Evolutionary conservation across 768 basidiomycete genomes (phyloP).

Genomic region (Mycena indigotica): DNA sequence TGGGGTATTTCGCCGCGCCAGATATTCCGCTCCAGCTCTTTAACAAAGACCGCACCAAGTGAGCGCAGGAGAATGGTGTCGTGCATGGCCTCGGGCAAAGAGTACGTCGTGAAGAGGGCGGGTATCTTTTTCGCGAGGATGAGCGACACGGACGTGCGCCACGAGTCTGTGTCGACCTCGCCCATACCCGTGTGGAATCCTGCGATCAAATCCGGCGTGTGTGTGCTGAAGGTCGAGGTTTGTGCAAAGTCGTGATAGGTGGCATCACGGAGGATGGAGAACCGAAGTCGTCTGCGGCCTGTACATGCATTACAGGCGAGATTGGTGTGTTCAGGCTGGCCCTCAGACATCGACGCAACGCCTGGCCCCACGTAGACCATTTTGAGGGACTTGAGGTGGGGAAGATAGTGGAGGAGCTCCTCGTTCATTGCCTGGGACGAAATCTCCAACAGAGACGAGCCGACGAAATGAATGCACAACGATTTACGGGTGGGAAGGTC

Average conservation of each 20-base stretch:
- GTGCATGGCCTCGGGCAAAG: neutral
- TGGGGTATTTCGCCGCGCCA: conserved; percentile 11
- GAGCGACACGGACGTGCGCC: neutral
- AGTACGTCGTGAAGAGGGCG: neutral
- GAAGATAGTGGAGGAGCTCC: conserved; percentile 9
- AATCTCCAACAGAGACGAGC: neutral
- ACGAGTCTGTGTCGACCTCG: neutral
- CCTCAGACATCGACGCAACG: neutral
- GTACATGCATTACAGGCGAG: neutral
- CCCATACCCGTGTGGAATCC: conserved; percentile 1
- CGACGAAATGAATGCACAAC: conserved; percentile 17
- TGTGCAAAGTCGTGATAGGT: neutral
- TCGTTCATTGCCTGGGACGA: conserved; percentile 1
- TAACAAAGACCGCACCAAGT: neutral
- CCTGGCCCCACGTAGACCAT: neutral
- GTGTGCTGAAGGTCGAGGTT: neutral
- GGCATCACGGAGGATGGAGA: neutral
- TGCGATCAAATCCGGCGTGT: neutral
- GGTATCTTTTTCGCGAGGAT: neutral
- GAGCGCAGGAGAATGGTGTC: neutral
- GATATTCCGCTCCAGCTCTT: conserved; percentile 1
- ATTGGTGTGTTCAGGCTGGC: neutral
- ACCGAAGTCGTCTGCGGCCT: neutral
- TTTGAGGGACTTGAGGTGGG: neutral
- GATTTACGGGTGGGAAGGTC: conserved; percentile 4